A percentile compares a stretch with the other conserved stretches of the same genome.
Conservation (phyloP, 345 rosid species). For the Syzygium oleosum region DNA sequence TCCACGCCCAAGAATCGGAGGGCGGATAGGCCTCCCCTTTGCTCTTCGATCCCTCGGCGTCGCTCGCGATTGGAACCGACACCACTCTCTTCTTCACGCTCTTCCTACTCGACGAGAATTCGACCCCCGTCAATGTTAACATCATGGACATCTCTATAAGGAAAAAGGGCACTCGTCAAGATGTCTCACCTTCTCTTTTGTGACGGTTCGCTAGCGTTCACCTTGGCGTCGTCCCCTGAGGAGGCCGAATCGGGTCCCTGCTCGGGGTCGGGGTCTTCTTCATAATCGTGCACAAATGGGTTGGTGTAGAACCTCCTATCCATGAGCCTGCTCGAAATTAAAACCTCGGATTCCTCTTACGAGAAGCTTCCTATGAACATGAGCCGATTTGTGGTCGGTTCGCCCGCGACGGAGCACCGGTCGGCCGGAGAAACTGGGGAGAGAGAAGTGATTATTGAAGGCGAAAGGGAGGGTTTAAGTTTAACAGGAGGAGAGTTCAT, state of each 20-base stretch:
- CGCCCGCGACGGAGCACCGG: background rate
- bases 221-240: slow-evolving; percentile 36
- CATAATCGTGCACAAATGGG: background rate
- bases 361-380: background rate
- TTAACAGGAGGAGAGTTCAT: background rate
- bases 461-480: background rate
- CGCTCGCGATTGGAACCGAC: slow-evolving; percentile 47
- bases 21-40: slow-evolving; percentile 37
- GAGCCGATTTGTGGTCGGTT: background rate
- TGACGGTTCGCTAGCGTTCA: slow-evolving; percentile 23
- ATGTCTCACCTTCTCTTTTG: slow-evolving; percentile 46
- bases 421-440: background rate
- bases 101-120: slow-evolving; percentile 9
- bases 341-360: background rate
- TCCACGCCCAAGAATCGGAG: slow-evolving; percentile 84
- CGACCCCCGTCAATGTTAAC: background rate
- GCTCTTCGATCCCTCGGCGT: slow-evolving; percentile 42
- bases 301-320: slow-evolving; percentile 1
- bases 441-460: background rate
- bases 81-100: slow-evolving; percentile 54
- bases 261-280: slow-evolving; percentile 15
- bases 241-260: slow-evolving; percentile 32
- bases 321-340: background rate
- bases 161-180: background rate
- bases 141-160: background rate